Evolutionary conservation across 139 green algal species (phyloP).

Genomic region (Nannochloris sp.): DNA sequence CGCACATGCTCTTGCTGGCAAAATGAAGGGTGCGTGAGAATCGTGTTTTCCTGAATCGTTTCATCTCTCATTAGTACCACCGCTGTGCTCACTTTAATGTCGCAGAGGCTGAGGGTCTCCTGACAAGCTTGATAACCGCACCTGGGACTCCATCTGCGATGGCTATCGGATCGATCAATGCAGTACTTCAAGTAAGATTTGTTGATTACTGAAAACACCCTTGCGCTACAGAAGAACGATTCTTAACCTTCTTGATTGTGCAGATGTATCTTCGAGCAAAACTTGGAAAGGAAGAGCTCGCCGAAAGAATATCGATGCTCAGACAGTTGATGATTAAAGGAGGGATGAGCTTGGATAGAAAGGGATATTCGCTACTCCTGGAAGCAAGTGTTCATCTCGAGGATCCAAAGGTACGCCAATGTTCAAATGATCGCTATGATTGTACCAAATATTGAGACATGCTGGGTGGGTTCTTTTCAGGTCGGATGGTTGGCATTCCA

Average conservation of each 20-base stretch:
- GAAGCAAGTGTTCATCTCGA: constrained; percentile 5
- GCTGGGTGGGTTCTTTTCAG: background rate
- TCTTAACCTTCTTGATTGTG: background rate
- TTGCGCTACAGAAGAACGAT: background rate
- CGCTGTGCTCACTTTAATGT: background rate
- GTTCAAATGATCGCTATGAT: background rate
- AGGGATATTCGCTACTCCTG: constrained; percentile 13
- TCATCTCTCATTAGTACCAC: background rate
- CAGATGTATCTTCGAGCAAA: constrained; percentile 8
- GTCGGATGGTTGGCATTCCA: constrained; percentile 5
- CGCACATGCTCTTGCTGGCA: constrained; percentile 1
- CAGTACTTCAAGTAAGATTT: constrained; percentile 1
- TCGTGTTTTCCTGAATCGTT: background rate
- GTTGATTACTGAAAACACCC: background rate
- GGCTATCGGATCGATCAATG: constrained; percentile 11
- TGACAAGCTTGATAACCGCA: background rate
- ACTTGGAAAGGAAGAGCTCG: constrained; percentile 5
- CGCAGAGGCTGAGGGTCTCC: constrained; percentile 8
- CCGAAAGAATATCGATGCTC: constrained; percentile 7
- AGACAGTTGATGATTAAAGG: constrained; percentile 1
- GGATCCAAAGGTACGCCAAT: constrained; percentile 3
- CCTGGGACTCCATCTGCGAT: constrained; percentile 1
- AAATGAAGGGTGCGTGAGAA: constrained; percentile 6
- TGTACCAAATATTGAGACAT: background rate
- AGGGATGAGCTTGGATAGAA: constrained; percentile 10